These are phyloP conservation scores for Beauveria scarabaeidicola DNA, from an alignment of 2,329 filamentous ascomycete species.

Conservation along the genomic window DNA sequence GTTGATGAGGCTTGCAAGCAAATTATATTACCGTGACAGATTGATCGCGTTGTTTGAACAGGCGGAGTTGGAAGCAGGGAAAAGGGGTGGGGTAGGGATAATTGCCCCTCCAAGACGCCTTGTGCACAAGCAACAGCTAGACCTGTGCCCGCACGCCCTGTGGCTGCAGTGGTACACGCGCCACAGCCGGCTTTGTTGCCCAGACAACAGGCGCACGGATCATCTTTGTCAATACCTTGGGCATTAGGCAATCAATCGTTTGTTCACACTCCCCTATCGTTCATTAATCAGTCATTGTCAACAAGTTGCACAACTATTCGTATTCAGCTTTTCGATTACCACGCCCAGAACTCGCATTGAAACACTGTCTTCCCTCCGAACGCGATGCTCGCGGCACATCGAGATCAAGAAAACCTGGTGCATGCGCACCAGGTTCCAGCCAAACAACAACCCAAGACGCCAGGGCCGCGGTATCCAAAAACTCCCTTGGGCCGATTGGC, in stretches of 20 bases:
- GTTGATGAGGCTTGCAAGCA: constrained; percentile 6
- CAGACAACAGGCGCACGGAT: constrained; percentile 10
- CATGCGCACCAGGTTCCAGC: constrained; percentile 64
- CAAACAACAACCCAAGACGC: constrained; percentile 78
- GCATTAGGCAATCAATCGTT: not conserved
- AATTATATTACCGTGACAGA: constrained; percentile 3
- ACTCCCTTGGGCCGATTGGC: constrained; percentile 66
- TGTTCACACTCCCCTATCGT: not conserved
- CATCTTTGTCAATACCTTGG: not conserved
- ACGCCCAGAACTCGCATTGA: no score
- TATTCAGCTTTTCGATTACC: not conserved
- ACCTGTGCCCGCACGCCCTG: not conserved
- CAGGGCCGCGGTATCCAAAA: constrained; percentile 66
- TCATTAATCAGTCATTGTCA: not conserved
- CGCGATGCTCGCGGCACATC: constrained; percentile 64
- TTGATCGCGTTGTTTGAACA: constrained; percentile 11
- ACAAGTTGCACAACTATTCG: not conserved
- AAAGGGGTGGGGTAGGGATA: constrained; percentile 14
- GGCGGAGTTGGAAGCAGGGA: constrained; percentile 12
- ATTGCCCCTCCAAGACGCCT: constrained; percentile 12
- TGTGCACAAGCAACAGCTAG: not conserved
- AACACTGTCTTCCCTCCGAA: not conserved
- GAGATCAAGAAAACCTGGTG: constrained; percentile 83
- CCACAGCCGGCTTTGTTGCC: constrained; percentile 9
- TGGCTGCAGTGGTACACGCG: constrained; percentile 3